Base-by-base conservation (phyloP, 495 filamentous ascomycete genomes). In the Penicillium antarcticum region DNA sequence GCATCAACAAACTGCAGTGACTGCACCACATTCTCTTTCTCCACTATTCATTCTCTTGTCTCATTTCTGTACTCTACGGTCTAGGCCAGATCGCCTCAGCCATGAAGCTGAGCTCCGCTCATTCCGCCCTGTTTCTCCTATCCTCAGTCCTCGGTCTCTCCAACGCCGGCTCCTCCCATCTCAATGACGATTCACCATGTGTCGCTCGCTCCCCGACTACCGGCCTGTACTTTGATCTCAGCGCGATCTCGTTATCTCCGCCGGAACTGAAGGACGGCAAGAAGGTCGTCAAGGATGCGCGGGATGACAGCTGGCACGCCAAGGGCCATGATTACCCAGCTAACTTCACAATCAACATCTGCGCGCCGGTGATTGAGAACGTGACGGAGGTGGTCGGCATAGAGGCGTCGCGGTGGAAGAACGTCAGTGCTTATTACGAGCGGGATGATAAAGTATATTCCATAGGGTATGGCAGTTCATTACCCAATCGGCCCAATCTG, bases 301-400 rank as follows among this genome's bases (percentile, higher is more conserved):
- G 83, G 53, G 74, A 76, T n/a, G 72, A 82, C 34, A 91, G 91
- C 76, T 97, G 92, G 84, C 74, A 84, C 39, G 87, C 88, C 8
- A 82, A 77, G 52, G 95, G 95, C 19, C 88, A 86, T 57, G 92
- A 96, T 65, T 91, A 95, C 62, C 78, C 77, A 19, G 81, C 86
- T 12, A 97, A 97, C 70, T 97, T 99, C 65, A 97, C 91, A 1
- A 63, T 99, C 47, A 99, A 99, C 62, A 86, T 99, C 57, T 99
- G 95, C 69, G 86, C 80, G 38, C 80, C 91, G 1, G 90, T 96
- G 18, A 80, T 97, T 29, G 88, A 95, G 56, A 68, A 80, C 24
- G 67, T 92, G 16, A 77, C 84, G 18, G 77, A 91, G 56, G 85
- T 91, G 6, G 80, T 83, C 13, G 88, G 84, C 0, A 69, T 97